phyloP scores from a whole-genome alignment of 2,329 filamentous ascomycete species.

The Nigrospora oryzae region DNA sequence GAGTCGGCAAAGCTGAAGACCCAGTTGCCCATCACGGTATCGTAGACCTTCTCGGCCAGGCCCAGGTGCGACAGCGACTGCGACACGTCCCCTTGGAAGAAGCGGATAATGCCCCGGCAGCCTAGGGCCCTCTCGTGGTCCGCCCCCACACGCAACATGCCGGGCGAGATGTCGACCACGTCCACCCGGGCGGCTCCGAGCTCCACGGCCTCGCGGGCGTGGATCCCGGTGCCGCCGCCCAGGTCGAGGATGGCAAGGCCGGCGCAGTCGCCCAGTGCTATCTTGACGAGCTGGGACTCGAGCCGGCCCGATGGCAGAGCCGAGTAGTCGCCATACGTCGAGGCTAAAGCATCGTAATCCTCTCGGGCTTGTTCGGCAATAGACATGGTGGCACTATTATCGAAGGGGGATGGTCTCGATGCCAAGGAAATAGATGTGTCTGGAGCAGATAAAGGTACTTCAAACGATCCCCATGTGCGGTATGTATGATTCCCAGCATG shows the following conservation, averaged over 20 bases:
- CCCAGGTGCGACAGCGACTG: slow-evolving; percentile 8
- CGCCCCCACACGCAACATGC: slow-evolving; percentile 15
- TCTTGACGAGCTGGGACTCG: slow-evolving; percentile 19
- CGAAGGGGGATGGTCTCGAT: too few species aligned
- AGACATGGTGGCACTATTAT: too few species aligned
- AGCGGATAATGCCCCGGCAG: slow-evolving; percentile 7
- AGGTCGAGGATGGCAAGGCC: slow-evolving; percentile 18
- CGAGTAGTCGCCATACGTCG: slow-evolving; percentile 2
- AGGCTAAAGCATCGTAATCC: slow-evolving; percentile 6
- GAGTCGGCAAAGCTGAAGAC: slow-evolving; percentile 18
- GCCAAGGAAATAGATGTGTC: too few species aligned
- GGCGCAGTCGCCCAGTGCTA: slow-evolving; percentile 14
- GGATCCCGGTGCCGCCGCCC: slow-evolving; percentile 19
- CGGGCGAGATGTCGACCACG: slow-evolving; percentile 17
- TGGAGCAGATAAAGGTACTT: too few species aligned
- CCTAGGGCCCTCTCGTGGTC: slow-evolving; percentile 4
- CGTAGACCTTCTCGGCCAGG: slow-evolving; percentile 11
- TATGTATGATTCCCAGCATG: too few species aligned
- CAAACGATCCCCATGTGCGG: too few species aligned
- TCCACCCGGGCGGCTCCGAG: slow-evolving; percentile 16
- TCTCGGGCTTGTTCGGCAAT: background rate
- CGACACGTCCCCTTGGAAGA: slow-evolving; percentile 15
- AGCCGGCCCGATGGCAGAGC: slow-evolving; percentile 7
- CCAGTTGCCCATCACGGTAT: slow-evolving; percentile 24
- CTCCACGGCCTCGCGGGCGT: slow-evolving; percentile 15